Base-by-base conservation (phyloP, 2,329 filamentous ascomycete species). In the Raffaelea deltoideospora region DNA sequence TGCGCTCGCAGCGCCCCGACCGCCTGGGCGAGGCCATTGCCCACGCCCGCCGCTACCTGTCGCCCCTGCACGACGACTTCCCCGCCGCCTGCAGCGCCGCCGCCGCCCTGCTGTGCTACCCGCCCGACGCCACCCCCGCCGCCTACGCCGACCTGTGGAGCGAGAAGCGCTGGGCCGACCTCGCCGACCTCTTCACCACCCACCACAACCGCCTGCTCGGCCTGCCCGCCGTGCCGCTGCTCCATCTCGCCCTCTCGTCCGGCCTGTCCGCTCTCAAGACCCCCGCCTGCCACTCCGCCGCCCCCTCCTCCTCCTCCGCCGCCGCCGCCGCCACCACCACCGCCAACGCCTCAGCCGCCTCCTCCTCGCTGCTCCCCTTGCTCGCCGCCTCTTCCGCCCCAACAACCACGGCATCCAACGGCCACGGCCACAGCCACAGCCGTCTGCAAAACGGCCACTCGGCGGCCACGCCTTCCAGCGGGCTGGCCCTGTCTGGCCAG, bases 231-330 rank as follows among this genome's bases (percentile, higher is more conserved):
- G 74, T 79, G 17, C 87, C 90, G 0, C 72, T 95, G 15, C 73
- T 98, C 20, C 85, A 96, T 58, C 80, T 92, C 43, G 90, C 90
- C 11, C 72, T 98, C 10, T 85, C 80, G 1, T 86, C 87, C 0
- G 90, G 90, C 8, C 71, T 98, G 10, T 95, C 87, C 0, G 87
- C 90, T 1, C 76, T 98, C 46, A 98, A 98, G 58, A 96, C 90
- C 1, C 90, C 90, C 0, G 78, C 85, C 14, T 98, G 90, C 54
- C 87, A 96, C 59, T 80, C 79, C 2, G 61, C 65, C 18, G 62
- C 71, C 5, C 11, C 37, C 3, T 31, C 38, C 11, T n/a, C n/a
- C 22, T 17, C 31, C 10, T 31, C 37, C 9, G 15, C 21, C 5
- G 21, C 20, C 19, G 17, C 28, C n/a, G 28, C 28, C 11, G 28